phyloP scores from a whole-genome alignment of 306 rosid species.

The Prunus mira region DNA sequence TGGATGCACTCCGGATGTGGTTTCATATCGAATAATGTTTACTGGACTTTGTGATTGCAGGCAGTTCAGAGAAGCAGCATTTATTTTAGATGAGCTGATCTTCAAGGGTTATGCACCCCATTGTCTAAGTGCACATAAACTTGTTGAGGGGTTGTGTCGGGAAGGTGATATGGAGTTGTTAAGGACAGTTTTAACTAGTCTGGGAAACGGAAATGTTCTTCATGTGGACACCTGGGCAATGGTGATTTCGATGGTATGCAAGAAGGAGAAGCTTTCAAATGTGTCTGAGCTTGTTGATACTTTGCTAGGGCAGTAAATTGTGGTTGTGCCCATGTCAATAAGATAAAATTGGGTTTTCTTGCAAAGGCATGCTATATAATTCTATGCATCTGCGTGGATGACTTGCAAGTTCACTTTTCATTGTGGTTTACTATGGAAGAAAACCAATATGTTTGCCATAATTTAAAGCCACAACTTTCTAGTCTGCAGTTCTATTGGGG shows the following conservation, averaged over 20 bases:
- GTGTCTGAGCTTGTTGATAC: conserved; percentile 35
- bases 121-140: conserved; percentile 28
- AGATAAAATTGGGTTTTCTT: background rate
- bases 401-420: background rate
- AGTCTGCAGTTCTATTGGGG: too few relatives aligned
- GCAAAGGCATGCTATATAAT: background rate
- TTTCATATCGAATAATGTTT: conserved; percentile 58
- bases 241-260: conserved; percentile 42
- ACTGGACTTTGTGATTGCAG: conserved; percentile 48
- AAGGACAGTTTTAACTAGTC: conserved; percentile 32
- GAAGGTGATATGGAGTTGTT: conserved; percentile 48
- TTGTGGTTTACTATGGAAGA: too few relatives aligned
- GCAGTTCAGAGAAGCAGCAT: conserved; percentile 56
- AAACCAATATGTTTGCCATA: too few relatives aligned
- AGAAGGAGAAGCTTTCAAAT: conserved; percentile 30
- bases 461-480: too few relatives aligned
- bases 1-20: conserved; percentile 46
- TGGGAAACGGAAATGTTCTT: conserved; percentile 38
- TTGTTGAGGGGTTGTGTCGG: conserved; percentile 36
- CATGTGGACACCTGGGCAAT: conserved; percentile 37
- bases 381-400: background rate
- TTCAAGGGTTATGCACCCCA: conserved; percentile 55
- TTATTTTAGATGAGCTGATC: conserved; percentile 68
- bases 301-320: conserved; percentile 25
- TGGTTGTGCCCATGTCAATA: background rate